Evolutionary conservation across 1,284 basidiomycete genomes (phyloP), one percentile per base, ranked within the genome.

Genomic region (Neotropicomus parvogracilis): DNA sequence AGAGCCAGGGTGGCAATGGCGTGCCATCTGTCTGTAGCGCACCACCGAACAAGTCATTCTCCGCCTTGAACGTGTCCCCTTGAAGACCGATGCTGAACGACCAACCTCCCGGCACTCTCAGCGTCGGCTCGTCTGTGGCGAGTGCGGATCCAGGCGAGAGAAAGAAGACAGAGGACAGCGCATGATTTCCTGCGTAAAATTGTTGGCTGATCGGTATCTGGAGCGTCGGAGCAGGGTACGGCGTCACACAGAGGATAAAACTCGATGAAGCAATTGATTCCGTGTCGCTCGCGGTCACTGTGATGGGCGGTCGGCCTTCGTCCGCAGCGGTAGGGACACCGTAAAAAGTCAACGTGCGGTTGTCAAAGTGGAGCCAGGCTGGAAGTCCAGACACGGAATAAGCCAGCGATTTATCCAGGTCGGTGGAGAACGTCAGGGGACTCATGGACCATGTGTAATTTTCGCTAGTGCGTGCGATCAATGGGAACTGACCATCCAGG

Each of bases 11-110:
- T 0, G 93, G 94, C 33, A 94, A 70, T 3, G 76, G 73, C 0
- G 80, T 77, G 6, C 88, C 85, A 55, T 91, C 81, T 0, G 72
- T 71, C 54, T 81, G 77, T 24, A 77, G 72, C 9, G 84, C 83
- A 7, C 78, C 75, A 60, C 92, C 94, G 65, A 71, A 89, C 13
- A 95, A 53, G 47, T 70, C 65, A 40, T 70, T 68, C 16, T 63
- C 46, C 14, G 77, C 70, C 2, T 62, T 60, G 64, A 85, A 89
- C 2, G 89, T 93, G 42, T 79, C 72, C 51, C 79, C 74, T 35
- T 82, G 71, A 58, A 97, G 83, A 10, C 94, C 95, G 49, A 97
- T 77, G 58, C 90, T 93, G 69, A 95, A 97, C 0, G 90, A 92
- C 92, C 93, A 97, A 26, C 74, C 71, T 2, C 81, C 79, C 1